Conservation (phyloP, 2,329 filamentous ascomycete species). For the Laburnicola sp. region DNA sequence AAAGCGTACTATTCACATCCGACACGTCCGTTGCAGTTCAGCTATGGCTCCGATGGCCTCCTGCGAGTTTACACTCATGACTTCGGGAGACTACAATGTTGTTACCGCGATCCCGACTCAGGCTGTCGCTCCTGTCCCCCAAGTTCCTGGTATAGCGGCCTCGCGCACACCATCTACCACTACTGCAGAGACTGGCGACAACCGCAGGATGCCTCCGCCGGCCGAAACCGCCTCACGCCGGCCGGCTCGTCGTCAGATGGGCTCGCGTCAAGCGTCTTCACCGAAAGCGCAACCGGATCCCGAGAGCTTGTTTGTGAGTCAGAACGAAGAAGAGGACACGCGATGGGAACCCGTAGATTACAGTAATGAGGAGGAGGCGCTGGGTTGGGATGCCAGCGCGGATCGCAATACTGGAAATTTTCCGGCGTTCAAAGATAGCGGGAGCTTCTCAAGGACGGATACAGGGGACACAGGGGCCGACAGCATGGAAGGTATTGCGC, state of each 20-base stretch:
- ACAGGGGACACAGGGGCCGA: conserved; percentile 18
- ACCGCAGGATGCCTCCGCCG: conserved; percentile 48
- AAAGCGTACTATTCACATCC: conserved; percentile 72
- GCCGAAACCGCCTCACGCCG: conserved; percentile 37
- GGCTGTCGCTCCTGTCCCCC: conserved; percentile 38
- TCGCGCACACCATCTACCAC: conserved; percentile 31
- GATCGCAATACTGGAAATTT: conserved; percentile 49
- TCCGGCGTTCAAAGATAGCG: conserved; percentile 51
- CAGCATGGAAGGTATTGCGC: conserved; percentile 57
- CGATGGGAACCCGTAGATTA: conserved; percentile 73
- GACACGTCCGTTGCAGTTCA: conserved; percentile 71
- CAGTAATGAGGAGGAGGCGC: conserved; percentile 65
- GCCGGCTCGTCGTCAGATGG: conserved; percentile 34
- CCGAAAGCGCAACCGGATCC: conserved; percentile 57
- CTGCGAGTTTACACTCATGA: conserved; percentile 83
- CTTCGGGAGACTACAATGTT: conserved; percentile 65
- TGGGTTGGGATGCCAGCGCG: conserved; percentile 74
- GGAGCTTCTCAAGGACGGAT: conserved; percentile 30
- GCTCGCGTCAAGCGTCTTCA: conserved; percentile 28
- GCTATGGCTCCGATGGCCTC: conserved; percentile 69
- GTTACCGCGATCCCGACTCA: conserved; percentile 45
- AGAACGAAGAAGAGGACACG: conserved; percentile 66
- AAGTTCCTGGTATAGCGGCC: conserved; percentile 42
- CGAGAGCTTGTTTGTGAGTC: conserved; percentile 71
- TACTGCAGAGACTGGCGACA: conserved; percentile 23